A percentile compares a stretch with the other conserved stretches of the same genome.
phyloP scores from a whole-genome alignment of 208 protist genomes.

The Eutreptiella sp. region DNA sequence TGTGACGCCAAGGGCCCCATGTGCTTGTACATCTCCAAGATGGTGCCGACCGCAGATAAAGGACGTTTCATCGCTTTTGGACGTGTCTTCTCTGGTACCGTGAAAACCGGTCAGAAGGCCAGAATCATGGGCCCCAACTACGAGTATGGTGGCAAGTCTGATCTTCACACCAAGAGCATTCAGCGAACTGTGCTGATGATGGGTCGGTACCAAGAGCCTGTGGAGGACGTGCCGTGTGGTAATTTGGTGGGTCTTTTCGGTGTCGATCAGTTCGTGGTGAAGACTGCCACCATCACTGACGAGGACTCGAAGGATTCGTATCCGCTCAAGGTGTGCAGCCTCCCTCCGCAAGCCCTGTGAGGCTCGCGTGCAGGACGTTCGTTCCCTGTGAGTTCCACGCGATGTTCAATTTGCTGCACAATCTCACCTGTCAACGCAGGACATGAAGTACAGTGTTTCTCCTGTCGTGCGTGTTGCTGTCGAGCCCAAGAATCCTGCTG shows the following conservation, averaged over 20 bases:
- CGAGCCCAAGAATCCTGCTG: slow-evolving; percentile 90
- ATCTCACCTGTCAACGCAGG: slow-evolving; percentile 40
- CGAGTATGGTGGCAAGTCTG: slow-evolving; percentile 84
- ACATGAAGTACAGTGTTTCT: slow-evolving; percentile 99
- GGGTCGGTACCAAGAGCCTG: slow-evolving; percentile 90
- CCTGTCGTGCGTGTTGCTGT: slow-evolving; percentile 97
- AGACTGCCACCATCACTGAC: slow-evolving; percentile 95
- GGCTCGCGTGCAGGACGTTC: too few species aligned
- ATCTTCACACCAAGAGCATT: slow-evolving; percentile 82
- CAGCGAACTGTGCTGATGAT: slow-evolving; percentile 94
- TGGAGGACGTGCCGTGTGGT: slow-evolving; percentile 94
- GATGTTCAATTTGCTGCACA: too few species aligned
- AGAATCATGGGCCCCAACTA: slow-evolving; percentile 98
- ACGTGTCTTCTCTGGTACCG: slow-evolving; percentile 90
- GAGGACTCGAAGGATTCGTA: slow-evolving; percentile 36
- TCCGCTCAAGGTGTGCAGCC: slow-evolving; percentile 5
- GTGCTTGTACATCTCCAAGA: slow-evolving; percentile 99
- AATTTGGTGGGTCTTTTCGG: slow-evolving; percentile 97
- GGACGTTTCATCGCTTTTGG: slow-evolving; percentile 97
- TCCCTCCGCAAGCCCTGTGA: too few species aligned
- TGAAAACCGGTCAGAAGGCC: slow-evolving; percentile 91
- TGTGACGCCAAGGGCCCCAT: slow-evolving; percentile 91
- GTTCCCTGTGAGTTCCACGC: too few species aligned
- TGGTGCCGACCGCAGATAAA: slow-evolving; percentile 97
- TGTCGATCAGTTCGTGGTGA: slow-evolving; percentile 98